Evolutionary conservation across 2,329 filamentous ascomycete species (phyloP), one percentile per base, ranked within the genome.

Genomic region (Aspergillus clavatus): DNA sequence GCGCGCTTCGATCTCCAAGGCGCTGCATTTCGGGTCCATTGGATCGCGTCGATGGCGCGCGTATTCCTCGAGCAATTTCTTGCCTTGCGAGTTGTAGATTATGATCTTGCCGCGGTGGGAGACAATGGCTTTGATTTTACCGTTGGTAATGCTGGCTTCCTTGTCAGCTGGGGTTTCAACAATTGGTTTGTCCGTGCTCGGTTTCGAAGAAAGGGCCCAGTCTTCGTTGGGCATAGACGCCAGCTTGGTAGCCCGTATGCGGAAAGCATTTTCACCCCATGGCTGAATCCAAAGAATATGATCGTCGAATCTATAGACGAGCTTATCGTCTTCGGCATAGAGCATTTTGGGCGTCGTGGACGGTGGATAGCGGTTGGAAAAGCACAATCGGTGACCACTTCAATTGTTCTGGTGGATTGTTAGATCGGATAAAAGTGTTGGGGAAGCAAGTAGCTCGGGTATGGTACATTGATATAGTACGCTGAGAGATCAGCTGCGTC

Each of bases 21-120:
- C 74, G 50, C 77, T 81, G 61, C 76, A 78, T 58, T 81, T 81
- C 0, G 79, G 77, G 51, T 83, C 80, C 4, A 59, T 57, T 2
- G 74, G 65, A 48, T 83, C 77, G 23, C 59, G 56, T 6, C 77
- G 70, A 48, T 75, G 68, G 16, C 78, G 72, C 23, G 69, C 64
- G 55, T 75, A 80, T 50, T 81, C 78, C 47, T 80, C 77, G 0
- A 81, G 63, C 1, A 81, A 54, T 8, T 69, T 55, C 21, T 66
- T 68, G 27, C 70, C 71, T 1, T 58, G 64, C 2, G 58, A 49
- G 50, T 77, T 69, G 51, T 62, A 67, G 43, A 81, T 68, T 26
- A 66, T 73, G 28, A 81, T 56, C 55, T 80, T 80, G 26, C 77
- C 77, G 21, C 67, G 62, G 8, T 65, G 58, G 2, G 73, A 72